Base-by-base conservation (phyloP, 352 stramenopile genomes). In the Pythium apleroticum region DNA sequence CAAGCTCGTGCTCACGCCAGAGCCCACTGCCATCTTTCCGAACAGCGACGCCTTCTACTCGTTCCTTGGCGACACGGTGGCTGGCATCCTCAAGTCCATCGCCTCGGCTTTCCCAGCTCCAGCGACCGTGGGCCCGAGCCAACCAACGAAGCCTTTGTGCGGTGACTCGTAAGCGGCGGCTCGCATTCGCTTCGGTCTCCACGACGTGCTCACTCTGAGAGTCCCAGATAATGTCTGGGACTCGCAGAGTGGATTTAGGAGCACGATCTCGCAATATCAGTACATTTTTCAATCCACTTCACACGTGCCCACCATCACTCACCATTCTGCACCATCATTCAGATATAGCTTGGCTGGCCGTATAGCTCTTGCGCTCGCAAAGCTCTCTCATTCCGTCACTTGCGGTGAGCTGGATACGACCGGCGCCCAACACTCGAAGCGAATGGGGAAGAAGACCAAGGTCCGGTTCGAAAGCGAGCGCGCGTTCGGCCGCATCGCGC, bases 401-500 rank as follows among this genome's bases (percentile, higher is more conserved):
- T 62, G 15, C 35, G 6, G 6, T 33, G 20, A 35, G n/a, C 19
- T 20, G 8, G 5, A 33, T 9, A 10, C 30, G 10, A 39, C 17
- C 27, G 28, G 15, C 30, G 3, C 6, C 8, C n/a, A 30, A 12
- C 15, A 45, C n/a, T n/a, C n/a, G n/a, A n/a, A 11, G 25, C 30
- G 19, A 20, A 73, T 69, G 60, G 31, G 46, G 35, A 78, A 69
- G 64, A 63, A 72, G 49, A 45, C 53, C 30, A 60, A 61, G 28
- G 22, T 33, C 12, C 65, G 50, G 22, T n/a, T 53, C 20, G 35
- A 67, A 7, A 50, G 53, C 22, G 77, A 86, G 65, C 71, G 77
- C 58, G 73, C 77, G 35, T 93, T 82, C 60, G 80, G 81, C 1
- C 81, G 77, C 63, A 81, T 93, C 49, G 69, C 80, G 35, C 71